Evolutionary conservation across 2,329 filamentous ascomycete genomes (phyloP).

Genomic region (Pestalotiopsis sp.): DNA sequence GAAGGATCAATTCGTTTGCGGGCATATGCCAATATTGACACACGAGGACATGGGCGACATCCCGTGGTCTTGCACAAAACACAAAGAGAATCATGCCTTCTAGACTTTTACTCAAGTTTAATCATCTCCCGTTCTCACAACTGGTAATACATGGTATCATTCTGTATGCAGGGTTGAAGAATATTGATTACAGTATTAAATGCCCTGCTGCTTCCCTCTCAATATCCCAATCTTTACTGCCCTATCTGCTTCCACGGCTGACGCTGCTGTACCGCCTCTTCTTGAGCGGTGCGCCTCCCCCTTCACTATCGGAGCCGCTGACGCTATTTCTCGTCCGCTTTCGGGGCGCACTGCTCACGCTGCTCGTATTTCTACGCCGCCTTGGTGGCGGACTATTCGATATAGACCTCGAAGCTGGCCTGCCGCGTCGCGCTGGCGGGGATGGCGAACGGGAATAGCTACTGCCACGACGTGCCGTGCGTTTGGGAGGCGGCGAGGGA

Average conservation of each 20-base stretch:
- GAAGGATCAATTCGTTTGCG: too few relatives aligned
- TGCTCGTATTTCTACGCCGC: constrained; percentile 14
- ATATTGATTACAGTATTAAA: not conserved
- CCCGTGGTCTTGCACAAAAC: not conserved
- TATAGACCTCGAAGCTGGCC: constrained; percentile 12
- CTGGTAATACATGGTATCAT: not conserved
- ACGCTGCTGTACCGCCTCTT: constrained; percentile 14
- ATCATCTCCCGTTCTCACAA: not conserved
- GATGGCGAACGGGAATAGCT: constrained; percentile 16
- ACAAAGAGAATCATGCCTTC: not conserved
- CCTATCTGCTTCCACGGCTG: constrained; percentile 7
- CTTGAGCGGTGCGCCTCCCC: constrained; percentile 15
- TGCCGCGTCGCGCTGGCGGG: constrained; percentile 10
- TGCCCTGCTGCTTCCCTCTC: not conserved
- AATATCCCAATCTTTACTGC: not conserved
- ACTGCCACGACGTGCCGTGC: not conserved
- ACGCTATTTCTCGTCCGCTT: constrained; percentile 11
- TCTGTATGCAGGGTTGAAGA: not conserved
- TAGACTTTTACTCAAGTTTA: not conserved
- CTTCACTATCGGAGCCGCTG: constrained; percentile 14
- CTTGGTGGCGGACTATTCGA: constrained; percentile 10
- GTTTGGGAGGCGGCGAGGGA: constrained; percentile 16
- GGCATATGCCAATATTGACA: too few relatives aligned
- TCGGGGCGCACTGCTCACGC: constrained; percentile 13
- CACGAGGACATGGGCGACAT: too few relatives aligned